These are phyloP conservation scores for Rhizomucor miehei DNA, from an alignment of 371 early-diverging fungal genomes.

Conservation along the genomic window DNA sequence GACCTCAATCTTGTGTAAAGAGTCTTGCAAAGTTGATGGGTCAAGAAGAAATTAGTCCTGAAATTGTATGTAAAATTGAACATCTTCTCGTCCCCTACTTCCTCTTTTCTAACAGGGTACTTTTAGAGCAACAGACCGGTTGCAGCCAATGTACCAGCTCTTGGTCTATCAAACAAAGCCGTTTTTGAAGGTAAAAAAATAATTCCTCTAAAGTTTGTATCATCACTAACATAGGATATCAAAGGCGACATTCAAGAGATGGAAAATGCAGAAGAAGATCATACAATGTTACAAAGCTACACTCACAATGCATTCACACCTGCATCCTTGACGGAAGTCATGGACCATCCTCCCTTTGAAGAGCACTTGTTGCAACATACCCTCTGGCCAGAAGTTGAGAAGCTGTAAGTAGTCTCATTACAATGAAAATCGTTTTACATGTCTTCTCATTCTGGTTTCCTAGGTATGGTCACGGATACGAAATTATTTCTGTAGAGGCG, in stretches of 20 bases:
- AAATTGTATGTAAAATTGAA: slow-evolving; percentile 27
- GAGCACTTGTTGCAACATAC: slow-evolving; percentile 86
- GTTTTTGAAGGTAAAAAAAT: slow-evolving; percentile 57
- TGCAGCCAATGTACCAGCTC: slow-evolving; percentile 85
- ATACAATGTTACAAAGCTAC: slow-evolving; percentile 47
- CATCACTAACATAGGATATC: too few relatives aligned
- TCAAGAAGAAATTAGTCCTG: slow-evolving; percentile 32
- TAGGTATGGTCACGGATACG: slow-evolving; percentile 90
- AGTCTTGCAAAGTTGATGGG: slow-evolving; percentile 57
- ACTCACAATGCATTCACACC: slow-evolving; percentile 53
- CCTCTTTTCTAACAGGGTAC: not conserved
- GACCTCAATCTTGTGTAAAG: slow-evolving; percentile 78
- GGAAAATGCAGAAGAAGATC: slow-evolving; percentile 41
- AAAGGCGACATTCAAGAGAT: slow-evolving; percentile 43
- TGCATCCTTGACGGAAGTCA: slow-evolving; percentile 46
- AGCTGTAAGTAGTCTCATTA: slow-evolving; percentile 56
- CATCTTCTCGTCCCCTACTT: too few relatives aligned
- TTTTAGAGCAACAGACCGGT: slow-evolving; percentile 56
- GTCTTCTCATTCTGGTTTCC: not conserved
- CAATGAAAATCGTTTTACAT: not conserved
- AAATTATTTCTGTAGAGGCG: slow-evolving; percentile 76
- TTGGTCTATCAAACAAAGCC: slow-evolving; percentile 96
- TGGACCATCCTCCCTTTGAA: slow-evolving; percentile 82
- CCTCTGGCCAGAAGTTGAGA: slow-evolving; percentile 96
- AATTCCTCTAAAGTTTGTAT: too few relatives aligned